Conservation (phyloP, 108 stramenopile genomes). For the Conticribra weissflogii region DNA sequence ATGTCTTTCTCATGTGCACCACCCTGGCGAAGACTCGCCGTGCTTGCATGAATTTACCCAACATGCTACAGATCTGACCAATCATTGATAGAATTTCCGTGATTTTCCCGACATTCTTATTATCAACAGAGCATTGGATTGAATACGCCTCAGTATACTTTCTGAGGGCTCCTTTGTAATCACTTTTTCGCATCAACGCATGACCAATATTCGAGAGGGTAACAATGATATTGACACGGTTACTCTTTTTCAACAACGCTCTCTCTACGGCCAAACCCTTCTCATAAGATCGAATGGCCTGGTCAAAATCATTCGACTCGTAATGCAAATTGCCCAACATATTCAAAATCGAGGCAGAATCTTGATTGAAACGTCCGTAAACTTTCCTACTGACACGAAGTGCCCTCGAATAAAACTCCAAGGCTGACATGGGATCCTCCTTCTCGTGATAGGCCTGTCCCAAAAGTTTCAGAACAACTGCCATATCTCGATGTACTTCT, state of each 20-base stretch:
- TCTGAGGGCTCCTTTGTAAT: slow-evolving; percentile 48
- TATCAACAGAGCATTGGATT: slow-evolving; percentile 31
- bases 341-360: slow-evolving; percentile 59
- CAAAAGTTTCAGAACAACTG: slow-evolving; percentile 56
- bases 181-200: slow-evolving; percentile 55
- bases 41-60: slow-evolving; percentile 49
- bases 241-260: slow-evolving; percentile 44
- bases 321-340: slow-evolving; percentile 61
- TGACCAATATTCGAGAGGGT: slow-evolving; percentile 71
- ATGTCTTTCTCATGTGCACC: slow-evolving; percentile 51
- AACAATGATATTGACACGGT: slow-evolving; percentile 56
- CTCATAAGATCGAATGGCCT: slow-evolving; percentile 58
- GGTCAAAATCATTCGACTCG: slow-evolving; percentile 54
- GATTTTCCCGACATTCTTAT: slow-evolving; percentile 38
- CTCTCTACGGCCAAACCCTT: slow-evolving; percentile 61
- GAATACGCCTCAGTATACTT: slow-evolving; percentile 51
- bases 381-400: slow-evolving; percentile 43
- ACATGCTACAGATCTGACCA: slow-evolving; percentile 54
- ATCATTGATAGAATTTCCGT: slow-evolving; percentile 61
- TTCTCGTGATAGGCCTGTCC: slow-evolving; percentile 65
- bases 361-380: slow-evolving; percentile 50
- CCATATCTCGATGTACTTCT: slow-evolving; percentile 53
- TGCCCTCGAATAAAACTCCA: slow-evolving; percentile 46
- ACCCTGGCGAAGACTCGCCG: slow-evolving; percentile 55
- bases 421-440: slow-evolving; percentile 43